phyloP scores from a whole-genome alignment of 108 stramenopile genomes.

The Fragilaria radians region DNA sequence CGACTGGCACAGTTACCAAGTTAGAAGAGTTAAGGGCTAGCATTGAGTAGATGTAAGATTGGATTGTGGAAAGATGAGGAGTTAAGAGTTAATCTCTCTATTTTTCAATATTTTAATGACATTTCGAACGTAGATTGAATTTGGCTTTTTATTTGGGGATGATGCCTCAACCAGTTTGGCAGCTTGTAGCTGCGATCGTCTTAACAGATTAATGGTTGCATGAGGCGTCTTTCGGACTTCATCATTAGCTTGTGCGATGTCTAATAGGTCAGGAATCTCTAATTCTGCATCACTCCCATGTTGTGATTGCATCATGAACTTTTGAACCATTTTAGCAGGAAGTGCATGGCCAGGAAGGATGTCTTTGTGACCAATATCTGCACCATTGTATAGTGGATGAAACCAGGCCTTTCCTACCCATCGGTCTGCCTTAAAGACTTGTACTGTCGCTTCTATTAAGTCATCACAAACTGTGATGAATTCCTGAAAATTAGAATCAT shows the following conservation, averaged over 20 bases:
- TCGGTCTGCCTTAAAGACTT: conserved; percentile 21
- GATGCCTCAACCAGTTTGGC: conserved; percentile 31
- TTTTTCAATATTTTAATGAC: conserved; percentile 13
- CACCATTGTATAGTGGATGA: conserved; percentile 37
- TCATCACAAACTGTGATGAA: conserved; percentile 36
- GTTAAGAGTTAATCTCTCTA: not conserved
- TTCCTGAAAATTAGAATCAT: conserved; percentile 34
- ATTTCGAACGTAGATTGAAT: conserved; percentile 44
- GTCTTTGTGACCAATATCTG: conserved; percentile 23
- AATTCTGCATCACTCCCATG: not conserved
- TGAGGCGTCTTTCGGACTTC: conserved; percentile 45
- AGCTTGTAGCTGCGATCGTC: conserved; percentile 35
- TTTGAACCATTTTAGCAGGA: conserved; percentile 40
- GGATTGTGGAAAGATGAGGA: no score
- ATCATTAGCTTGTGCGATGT: conserved; percentile 32
- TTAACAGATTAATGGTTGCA: conserved; percentile 51
- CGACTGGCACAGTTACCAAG: conserved; percentile 67
- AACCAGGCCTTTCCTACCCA: conserved; percentile 51
- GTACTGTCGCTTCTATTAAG: conserved; percentile 31
- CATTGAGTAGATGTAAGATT: not conserved
- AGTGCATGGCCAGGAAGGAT: conserved; percentile 47
- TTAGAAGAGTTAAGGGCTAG: conserved; percentile 62
- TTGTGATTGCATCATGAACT: conserved; percentile 21
- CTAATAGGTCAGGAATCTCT: conserved; percentile 7
- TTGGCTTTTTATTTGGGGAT: conserved; percentile 30